Evolutionary conservation across 2,329 filamentous ascomycete species (phyloP).

Genomic region (Cryphonectria japonica): DNA sequence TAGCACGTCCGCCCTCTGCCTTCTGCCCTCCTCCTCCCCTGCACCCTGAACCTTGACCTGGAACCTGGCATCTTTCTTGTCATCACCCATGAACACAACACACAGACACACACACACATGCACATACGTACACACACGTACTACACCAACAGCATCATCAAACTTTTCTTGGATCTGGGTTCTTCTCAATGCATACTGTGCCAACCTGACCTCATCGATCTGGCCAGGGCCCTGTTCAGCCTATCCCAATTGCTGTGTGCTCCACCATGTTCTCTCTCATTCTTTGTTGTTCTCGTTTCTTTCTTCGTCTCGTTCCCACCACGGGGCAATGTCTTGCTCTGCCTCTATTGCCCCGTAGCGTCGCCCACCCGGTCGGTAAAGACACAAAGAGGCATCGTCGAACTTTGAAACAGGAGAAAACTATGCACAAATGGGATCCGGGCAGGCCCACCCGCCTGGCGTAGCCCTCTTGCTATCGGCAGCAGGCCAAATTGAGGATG

Average conservation of each 20-base stretch:
- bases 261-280: not conserved
- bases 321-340: not conserved
- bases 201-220: slow-evolving; percentile 5
- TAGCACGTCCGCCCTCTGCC: slow-evolving; percentile 20
- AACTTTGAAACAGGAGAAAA: slow-evolving; percentile 23
- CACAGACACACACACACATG: not conserved
- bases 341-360: not conserved
- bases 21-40: not conserved
- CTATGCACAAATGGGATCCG: slow-evolving; percentile 14
- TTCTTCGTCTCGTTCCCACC: not conserved
- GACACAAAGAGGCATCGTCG: slow-evolving; percentile 1
- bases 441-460: slow-evolving; percentile 5
- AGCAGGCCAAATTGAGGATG: slow-evolving; percentile 14
- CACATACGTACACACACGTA: not conserved
- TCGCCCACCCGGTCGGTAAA: not conserved
- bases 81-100: not conserved
- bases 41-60: slow-evolving; percentile 3
- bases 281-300: not conserved
- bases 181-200: not conserved
- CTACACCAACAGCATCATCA: not conserved
- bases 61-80: not conserved
- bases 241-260: not conserved
- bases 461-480: slow-evolving; percentile 1
- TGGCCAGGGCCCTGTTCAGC: slow-evolving; percentile 6
- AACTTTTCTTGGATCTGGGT: not conserved